Percentiles rank a stretch among this genome's conserved stretches.
phyloP scores from a whole-genome alignment of 2,329 filamentous ascomycete genomes.

The Aspergillus persii region DNA sequence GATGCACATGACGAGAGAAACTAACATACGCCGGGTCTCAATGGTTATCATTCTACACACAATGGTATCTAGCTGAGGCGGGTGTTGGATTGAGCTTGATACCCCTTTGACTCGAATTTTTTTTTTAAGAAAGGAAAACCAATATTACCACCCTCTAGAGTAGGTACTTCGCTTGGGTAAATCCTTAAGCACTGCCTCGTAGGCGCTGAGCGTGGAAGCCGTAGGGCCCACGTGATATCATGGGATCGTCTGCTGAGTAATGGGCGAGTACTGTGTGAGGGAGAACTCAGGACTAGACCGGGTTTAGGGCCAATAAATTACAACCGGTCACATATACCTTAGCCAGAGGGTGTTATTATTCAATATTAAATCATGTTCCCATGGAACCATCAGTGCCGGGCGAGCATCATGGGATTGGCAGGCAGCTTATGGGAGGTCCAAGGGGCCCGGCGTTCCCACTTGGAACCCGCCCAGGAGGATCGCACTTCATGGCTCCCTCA shows the following conservation, averaged over 20 bases:
- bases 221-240: conserved; percentile 25
- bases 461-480: conserved; percentile 9
- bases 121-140: too few relatives aligned
- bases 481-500: conserved; percentile 11
- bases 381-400: neutral
- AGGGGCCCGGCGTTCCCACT: conserved; percentile 17
- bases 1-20: conserved; percentile 11
- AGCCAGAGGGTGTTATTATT: neutral
- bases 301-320: neutral
- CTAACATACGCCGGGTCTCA: neutral
- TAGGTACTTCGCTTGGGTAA: neutral
- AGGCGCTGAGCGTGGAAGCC: neutral
- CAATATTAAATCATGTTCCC: neutral
- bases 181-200: neutral
- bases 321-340: neutral
- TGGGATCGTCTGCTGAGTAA: neutral
- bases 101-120: neutral
- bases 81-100: conserved; percentile 13
- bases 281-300: too few relatives aligned
- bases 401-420: neutral
- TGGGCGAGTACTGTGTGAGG: neutral
- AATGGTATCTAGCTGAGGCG: neutral
- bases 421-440: conserved; percentile 7
- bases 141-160: too few relatives aligned
- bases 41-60: neutral